Base-by-base conservation (phyloP, 139 green algal genomes). In the Dunaliella primolecta region DNA sequence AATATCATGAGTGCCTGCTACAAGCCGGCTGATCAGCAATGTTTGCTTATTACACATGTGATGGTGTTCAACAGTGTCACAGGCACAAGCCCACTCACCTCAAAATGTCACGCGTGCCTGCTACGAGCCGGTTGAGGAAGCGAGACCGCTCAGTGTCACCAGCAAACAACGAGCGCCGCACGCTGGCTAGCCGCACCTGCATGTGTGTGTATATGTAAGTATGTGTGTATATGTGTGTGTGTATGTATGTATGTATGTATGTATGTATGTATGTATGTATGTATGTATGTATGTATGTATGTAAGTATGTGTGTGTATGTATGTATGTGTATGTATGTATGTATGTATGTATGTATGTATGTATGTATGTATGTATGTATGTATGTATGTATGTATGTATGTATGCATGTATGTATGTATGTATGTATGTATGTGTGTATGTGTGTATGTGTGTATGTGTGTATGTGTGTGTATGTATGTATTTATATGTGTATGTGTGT, bases 141-240 rank as follows among this genome's bases (percentile, higher is more conserved):
- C 74, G 74, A 71, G 86, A 82, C 23, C 97, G 93, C 92, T 98
- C 95, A 1, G 80, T 78, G 81, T 99, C 97, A 56, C 86, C 93
- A 38, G 89, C 89, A 88, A 99, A 99, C 0, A 99, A 89, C 24
- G 92, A 97, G 20, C 97, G 89, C 27, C 97, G 89, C 34, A 99
- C 95, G 25, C 89, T 95, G 0, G 97, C 97, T n/a, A 99, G 90
- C 1, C 96, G 91, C 24, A 96, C 91, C 91, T 94, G 88, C 55
- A 31, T 15, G 46, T 64, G 46, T 7, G 7, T 64, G 46, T 25
- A 15, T 15, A 64, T 64, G 46, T 15, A 24, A 36, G 72, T 25
- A 33, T 7, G 46, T 7, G 46, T 7, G 46, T 36, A 20, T 3
- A 32, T 7, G 72, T 32, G 72, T 32, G 72, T 78, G 46, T 64